phyloP scores from a whole-genome alignment of 2,329 filamentous ascomycete species.

The Alternaria ethzedia region DNA sequence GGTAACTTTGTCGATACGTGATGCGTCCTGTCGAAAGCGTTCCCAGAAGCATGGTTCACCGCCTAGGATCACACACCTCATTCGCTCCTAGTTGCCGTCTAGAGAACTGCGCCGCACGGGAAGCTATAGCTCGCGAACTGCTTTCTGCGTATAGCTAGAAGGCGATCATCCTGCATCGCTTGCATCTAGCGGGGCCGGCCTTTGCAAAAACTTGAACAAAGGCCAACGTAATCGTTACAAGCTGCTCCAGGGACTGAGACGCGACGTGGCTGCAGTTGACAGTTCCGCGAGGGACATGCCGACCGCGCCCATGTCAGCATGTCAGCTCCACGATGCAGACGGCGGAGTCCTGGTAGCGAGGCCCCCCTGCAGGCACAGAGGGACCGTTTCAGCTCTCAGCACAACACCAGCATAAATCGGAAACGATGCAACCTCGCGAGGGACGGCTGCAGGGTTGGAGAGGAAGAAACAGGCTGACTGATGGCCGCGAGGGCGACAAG shows the following conservation, averaged over 20 bases:
- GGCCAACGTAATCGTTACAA: not conserved
- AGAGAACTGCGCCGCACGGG: conserved; percentile 2
- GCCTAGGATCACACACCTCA: conserved; percentile 19
- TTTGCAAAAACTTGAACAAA: not conserved
- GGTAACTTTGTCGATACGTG: conserved; percentile 3
- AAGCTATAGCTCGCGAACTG: conserved; percentile 2
- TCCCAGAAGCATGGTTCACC: conserved; percentile 27
- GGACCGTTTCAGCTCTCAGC: conserved; percentile 8
- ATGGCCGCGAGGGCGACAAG: conserved; percentile 21
- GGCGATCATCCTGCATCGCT: not conserved
- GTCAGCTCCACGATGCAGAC: not conserved
- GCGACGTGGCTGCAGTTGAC: not conserved
- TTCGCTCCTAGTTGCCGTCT: conserved; percentile 29
- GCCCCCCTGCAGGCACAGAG: not conserved
- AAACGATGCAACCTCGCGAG: conserved; percentile 17
- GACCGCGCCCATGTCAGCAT: not conserved
- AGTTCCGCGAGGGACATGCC: not conserved
- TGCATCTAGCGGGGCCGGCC: not conserved
- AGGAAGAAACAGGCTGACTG: conserved; percentile 14
- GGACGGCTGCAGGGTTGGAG: conserved; percentile 6
- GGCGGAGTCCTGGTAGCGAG: conserved; percentile 4
- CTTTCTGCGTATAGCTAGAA: conserved; percentile 2
- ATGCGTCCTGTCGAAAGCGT: conserved; percentile 2
- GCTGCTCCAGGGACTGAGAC: not conserved
- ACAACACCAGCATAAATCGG: conserved; percentile 5